These are phyloP conservation scores for Cucurbita ficifolia DNA, from an alignment of 306 rosid genomes.

Conservation along the genomic window DNA sequence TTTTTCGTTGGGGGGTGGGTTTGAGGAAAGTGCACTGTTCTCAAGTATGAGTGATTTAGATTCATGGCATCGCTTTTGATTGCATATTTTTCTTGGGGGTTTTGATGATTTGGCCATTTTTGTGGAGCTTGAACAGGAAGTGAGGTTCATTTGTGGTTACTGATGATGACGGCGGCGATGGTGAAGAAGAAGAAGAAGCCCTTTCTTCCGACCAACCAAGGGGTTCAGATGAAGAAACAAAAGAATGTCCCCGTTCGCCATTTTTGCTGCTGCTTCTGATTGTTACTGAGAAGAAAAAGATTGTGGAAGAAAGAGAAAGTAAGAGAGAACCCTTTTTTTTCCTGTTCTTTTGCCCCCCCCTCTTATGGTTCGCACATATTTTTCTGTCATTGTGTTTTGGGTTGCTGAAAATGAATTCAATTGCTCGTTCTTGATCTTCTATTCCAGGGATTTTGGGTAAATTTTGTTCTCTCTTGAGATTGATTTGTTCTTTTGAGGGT, in stretches of 20 bases:
- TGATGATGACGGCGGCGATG: constrained; percentile 14
- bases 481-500: background rate
- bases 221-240: background rate
- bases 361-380: background rate
- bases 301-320: background rate
- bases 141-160: constrained; percentile 8
- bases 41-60: constrained; percentile 1
- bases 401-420: background rate
- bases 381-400: background rate
- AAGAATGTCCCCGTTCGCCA: constrained; percentile 18
- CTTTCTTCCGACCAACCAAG: constrained; percentile 35
- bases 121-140: constrained; percentile 22
- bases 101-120: constrained; percentile 22
- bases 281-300: constrained; percentile 3
- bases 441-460: background rate
- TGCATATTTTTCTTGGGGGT: background rate
- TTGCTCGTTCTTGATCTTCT: background rate
- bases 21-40: background rate
- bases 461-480: background rate
- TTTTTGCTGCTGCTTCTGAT: constrained; percentile 11
- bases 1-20: too few species aligned
- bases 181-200: constrained; percentile 16
- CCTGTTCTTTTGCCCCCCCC: background rate
- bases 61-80: background rate
- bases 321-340: constrained; percentile 2